These are phyloP conservation scores for Boletus rubroflammeus DNA, from an alignment of 768 basidiomycete genomes.

Conservation along the genomic window DNA sequence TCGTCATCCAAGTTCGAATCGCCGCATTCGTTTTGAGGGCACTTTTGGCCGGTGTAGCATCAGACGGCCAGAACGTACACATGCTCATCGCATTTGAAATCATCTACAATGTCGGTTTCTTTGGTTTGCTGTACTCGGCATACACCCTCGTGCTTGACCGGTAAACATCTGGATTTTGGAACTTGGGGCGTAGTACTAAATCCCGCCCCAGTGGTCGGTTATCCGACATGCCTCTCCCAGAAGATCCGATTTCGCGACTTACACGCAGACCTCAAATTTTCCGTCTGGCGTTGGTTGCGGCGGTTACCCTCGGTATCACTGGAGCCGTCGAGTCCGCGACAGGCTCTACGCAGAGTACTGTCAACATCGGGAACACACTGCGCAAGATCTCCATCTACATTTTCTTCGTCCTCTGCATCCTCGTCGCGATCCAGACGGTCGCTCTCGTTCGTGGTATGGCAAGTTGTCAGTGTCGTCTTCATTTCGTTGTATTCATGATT, in stretches of 20 bases:
- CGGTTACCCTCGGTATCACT: constrained; percentile 25
- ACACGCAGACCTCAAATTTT: constrained; percentile 22
- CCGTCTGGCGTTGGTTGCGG: constrained; percentile 23
- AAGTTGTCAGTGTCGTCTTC: constrained; percentile 11
- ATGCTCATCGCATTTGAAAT: constrained; percentile 29
- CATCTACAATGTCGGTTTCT: constrained; percentile 36
- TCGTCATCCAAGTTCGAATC: constrained; percentile 26
- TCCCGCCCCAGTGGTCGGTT: constrained; percentile 12
- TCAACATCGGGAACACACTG: constrained; percentile 17
- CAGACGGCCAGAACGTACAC: constrained; percentile 20
- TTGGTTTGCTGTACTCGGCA: constrained; percentile 33
- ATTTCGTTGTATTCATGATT: background rate
- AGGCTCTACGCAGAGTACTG: constrained; percentile 4
- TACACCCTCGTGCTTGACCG: constrained; percentile 34
- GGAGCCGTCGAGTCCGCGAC: constrained; percentile 19
- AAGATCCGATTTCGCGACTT: constrained; percentile 19
- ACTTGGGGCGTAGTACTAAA: background rate
- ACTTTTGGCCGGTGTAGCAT: constrained; percentile 22
- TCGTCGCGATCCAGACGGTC: constrained; percentile 27
- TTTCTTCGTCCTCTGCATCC: constrained; percentile 28
- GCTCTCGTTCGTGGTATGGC: constrained; percentile 16
- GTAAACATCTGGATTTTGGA: constrained; percentile 12
- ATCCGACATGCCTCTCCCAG: constrained; percentile 24
- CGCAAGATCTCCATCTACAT: constrained; percentile 26
- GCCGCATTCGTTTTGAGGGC: constrained; percentile 31